Evolutionary conservation across 164 flowering plant species (phyloP), one percentile per base, ranked within the genome.

Genomic region (Nymphaea thermarum): DNA sequence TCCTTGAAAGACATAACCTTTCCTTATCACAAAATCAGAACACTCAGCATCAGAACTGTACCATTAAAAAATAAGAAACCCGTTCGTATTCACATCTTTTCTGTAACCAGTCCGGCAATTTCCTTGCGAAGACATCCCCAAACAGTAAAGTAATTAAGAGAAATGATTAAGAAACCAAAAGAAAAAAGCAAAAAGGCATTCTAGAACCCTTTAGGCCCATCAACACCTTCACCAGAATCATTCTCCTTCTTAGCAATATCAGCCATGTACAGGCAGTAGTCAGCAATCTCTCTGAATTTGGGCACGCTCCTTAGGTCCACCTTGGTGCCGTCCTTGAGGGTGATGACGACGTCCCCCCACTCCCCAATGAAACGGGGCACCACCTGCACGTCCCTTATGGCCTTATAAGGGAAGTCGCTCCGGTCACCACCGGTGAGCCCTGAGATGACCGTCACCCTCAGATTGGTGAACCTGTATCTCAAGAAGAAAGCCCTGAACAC

Each of bases 281-380:
- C 76, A 1, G 98, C 96, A 71, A 93, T 83, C 74, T 93, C 94
- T 72, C 98, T 84, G 68, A 93, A 93, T 72, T 78, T 89, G 44
- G 98, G 98, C 44, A 93, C 96, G 74, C 98, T 93, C 73, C 97
- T 82, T 2, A 93, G 80, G 69, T 93, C 98, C 51, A 93, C 95
- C 77, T 82, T 86, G 11, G 97, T 89, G 0, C 96, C 97, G 76
- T 93, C 98, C 64, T 80, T 82, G 74, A 93, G 70, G 0, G 97
- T 93, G 62, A 93, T 91, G 43, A 93, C 66, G 71, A 93, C 77
- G 65, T 93, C 98, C 45, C 98, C 98, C 98, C 98, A 93, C 68
- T 91, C 98, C 4, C 98, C 98, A 5, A 93, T 75, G 68, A 93
- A 87, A 43, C 98, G 79, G 5, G 98, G 98, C 71, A 93, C 98